A percentile compares a stretch with the other conserved stretches of the same genome.
Conservation (phyloP, 2,329 filamentous ascomycete species). For the Colletotrichum lindemuthianum region DNA sequence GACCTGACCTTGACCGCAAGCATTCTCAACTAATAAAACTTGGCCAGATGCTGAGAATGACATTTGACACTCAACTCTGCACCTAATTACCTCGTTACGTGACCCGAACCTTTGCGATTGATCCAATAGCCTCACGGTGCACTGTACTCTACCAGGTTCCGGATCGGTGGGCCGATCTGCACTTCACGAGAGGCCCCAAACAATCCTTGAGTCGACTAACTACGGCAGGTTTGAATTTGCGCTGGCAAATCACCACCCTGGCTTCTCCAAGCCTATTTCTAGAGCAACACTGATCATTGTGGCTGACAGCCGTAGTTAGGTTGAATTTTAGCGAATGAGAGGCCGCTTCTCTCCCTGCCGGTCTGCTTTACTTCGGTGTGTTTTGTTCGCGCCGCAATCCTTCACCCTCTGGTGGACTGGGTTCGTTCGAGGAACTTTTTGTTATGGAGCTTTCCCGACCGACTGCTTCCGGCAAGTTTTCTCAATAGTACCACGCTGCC, state of each 20-base stretch:
- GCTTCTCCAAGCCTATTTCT: too few species aligned
- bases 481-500: not conserved
- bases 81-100: conserved; percentile 8
- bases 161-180: not conserved
- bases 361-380: conserved; percentile 10
- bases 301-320: conserved; percentile 1
- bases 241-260: too few species aligned
- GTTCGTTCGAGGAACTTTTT: not conserved
- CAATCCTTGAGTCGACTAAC: not conserved
- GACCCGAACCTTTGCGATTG: not conserved
- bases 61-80: conserved; percentile 13
- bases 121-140: not conserved
- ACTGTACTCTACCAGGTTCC: not conserved
- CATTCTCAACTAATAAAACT: conserved; percentile 31
- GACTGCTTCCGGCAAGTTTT: not conserved
- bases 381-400: conserved; percentile 14
- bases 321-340: conserved; percentile 13
- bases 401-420: not conserved
- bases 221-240: conserved; percentile 15
- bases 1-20: conserved; percentile 23
- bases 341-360: not conserved
- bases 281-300: too few species aligned
- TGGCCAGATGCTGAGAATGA: conserved; percentile 23
- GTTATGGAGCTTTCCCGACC: not conserved
- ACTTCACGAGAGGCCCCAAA: not conserved